These are phyloP conservation scores for Boletus mariae DNA, from an alignment of 1,284 basidiomycete genomes.

Conservation along the genomic window DNA sequence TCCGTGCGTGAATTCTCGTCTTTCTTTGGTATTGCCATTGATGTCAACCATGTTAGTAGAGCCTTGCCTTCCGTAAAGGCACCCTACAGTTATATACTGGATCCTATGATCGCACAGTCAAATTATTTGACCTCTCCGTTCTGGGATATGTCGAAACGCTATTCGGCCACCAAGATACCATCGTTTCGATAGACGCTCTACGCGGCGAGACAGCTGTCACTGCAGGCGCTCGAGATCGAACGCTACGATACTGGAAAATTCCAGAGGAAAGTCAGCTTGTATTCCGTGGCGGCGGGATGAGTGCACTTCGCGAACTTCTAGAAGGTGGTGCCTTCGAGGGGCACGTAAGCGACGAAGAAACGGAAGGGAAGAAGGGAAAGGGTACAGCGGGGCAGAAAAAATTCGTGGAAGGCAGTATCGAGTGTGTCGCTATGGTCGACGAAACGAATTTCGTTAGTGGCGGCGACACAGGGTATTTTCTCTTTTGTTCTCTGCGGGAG, in stretches of 20 bases:
- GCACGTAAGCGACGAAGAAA: slow-evolving; percentile 48
- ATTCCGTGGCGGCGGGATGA: slow-evolving; percentile 88
- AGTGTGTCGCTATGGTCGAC: slow-evolving; percentile 93
- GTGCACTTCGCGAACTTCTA: slow-evolving; percentile 72
- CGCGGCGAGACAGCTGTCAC: slow-evolving; percentile 84
- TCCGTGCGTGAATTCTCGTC: slow-evolving; percentile 53
- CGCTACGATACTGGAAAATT: slow-evolving; percentile 94
- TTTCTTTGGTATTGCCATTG: neutral
- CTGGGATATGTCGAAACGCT: slow-evolving; percentile 95
- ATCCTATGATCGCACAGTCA: slow-evolving; percentile 89
- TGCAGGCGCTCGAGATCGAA: slow-evolving; percentile 88
- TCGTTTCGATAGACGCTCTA: slow-evolving; percentile 76
- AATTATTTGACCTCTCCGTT: slow-evolving; percentile 67
- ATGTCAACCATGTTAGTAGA: slow-evolving; percentile 37
- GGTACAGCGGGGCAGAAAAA: slow-evolving; percentile 42
- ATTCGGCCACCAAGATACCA: slow-evolving; percentile 94
- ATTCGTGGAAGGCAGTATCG: slow-evolving; percentile 88
- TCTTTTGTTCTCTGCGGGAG: neutral
- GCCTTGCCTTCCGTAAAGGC: slow-evolving; percentile 80
- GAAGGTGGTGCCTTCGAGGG: slow-evolving; percentile 65
- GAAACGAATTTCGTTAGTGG: slow-evolving; percentile 90
- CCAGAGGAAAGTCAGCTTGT: slow-evolving; percentile 95
- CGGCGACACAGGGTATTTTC: slow-evolving; percentile 86
- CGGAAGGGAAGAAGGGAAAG: slow-evolving; percentile 37
- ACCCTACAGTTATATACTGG: slow-evolving; percentile 83